Base-by-base conservation (phyloP, 345 rosid genomes). In the Gossypium raimondii region DNA sequence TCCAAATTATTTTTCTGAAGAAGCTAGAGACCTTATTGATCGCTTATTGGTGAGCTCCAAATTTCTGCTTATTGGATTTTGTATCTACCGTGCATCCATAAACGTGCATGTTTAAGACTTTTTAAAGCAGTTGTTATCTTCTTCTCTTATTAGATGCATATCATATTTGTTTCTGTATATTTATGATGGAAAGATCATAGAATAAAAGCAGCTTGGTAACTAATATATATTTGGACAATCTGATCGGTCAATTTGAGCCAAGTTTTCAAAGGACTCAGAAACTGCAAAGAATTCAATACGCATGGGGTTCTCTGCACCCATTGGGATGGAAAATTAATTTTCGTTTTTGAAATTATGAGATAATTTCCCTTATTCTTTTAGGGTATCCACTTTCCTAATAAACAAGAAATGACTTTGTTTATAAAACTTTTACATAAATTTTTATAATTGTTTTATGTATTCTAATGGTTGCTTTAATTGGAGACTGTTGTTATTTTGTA, bases 1-100 rank as follows among this genome's bases (percentile, higher is more conserved):
- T 80, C 98, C 98, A 18, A 84, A 89, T 83, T 87, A 90, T 83
- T 95, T 95, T 84, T 95, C 98, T 63, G 90, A 88, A 57, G 97
- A 83, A 83, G 98, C 97, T 9, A 85, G 89, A 86, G 93, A 93
- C 74, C 86, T 95, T 78, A 91, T 95, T 25, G 97, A 95, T 81
- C 81, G 81, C 20, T 88, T 95, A 58, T 81, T 95, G 81, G 99
- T 95, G 83, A 88, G 93, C 59, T 73, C 41, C 76, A 72, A 53
- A 52, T 74, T 75, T 73, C 62, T 50, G 51, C 75, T 61, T 77
- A 22, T 45, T 75, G 81, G 44, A 34, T 47, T 71, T 76, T 6
- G 16, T 43, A 69, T 51, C 29, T 73, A 13, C 7, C 24, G 67
- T 74, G 12, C 41, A 50, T 61, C 59, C 59, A 50, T 51, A 51